Conservation (phyloP, 768 basidiomycete genomes). For the Thelephora aurantiotincta region DNA sequence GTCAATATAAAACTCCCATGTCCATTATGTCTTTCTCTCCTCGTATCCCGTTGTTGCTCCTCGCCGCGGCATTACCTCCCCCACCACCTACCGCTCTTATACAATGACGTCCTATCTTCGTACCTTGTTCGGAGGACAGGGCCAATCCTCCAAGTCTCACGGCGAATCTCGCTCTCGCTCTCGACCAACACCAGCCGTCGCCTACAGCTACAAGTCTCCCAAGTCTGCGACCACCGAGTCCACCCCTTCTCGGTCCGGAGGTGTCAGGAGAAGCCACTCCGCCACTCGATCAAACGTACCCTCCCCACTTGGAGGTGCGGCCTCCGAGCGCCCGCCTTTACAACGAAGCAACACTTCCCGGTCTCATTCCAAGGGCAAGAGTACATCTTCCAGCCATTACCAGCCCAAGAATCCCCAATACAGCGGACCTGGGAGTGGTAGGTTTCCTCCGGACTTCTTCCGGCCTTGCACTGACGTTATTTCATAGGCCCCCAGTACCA, state of each 20-base stretch:
- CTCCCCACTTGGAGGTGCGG: conserved; percentile 16
- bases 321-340: conserved; percentile 11
- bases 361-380: conserved; percentile 16
- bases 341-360: conserved; percentile 25
- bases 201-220: conserved; percentile 13
- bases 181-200: conserved; percentile 21
- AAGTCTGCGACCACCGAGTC: conserved; percentile 8
- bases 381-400: background rate
- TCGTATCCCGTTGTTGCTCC: no score
- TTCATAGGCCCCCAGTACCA: background rate
- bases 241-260: conserved; percentile 11
- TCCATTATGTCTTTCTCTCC: background rate
- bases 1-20: background rate
- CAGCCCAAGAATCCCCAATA: background rate
- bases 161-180: conserved; percentile 18
- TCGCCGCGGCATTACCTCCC: background rate
- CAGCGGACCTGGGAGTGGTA: background rate
- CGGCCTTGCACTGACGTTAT: background rate
- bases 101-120: conserved; percentile 38
- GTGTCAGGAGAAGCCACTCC: conserved; percentile 24
- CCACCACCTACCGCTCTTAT: conserved; percentile 5
- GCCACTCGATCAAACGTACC: conserved; percentile 20
- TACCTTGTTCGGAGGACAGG: conserved; percentile 27
- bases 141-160: conserved; percentile 24
- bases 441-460: background rate